Base-by-base conservation (phyloP, 768 basidiomycete genomes). In the Sarcomyxa edulis region DNA sequence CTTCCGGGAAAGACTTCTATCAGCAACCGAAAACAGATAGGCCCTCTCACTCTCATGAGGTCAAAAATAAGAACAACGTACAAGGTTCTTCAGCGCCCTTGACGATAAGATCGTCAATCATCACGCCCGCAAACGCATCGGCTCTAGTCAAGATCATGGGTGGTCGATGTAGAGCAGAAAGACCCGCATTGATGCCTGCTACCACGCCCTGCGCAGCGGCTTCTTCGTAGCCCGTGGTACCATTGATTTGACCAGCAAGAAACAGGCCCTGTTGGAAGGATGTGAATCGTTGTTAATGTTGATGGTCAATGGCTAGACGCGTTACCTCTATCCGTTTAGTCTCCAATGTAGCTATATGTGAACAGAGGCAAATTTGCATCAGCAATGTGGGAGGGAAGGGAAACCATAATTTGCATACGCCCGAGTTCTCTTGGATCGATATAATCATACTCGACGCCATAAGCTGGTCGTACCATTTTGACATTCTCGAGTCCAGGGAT, bases 161-260 rank as follows among this genome's bases (percentile, higher is more conserved):
- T 1, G 75, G 64, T 27, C 63, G 68, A 10, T 62, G 53, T 3
- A 67, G 64, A 6, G 87, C 80, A 0, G 77, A 63, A 2, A 91
- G 68, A 0, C 88, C 92, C 0, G 92, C 92, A 40, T 95, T 94
- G 35, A 88, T 80, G 2, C 92, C 91, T 1, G 91, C 92, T 0
- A 95, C 60, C n/a, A 78, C 65, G 7, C 92, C 92, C 55, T 94
- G 92, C 3, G 87, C 89, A 2, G 88, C 92, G 1, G 92, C 92
- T 62, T 95, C 92, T 55, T 95, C 92, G 54, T 95, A 95, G 4
- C 92, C 92, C 2, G 92, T 95, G 1, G 92, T 95, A 71, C 85
- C 85, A 48, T 93, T 94, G 50, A 94, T 94, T 57, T 94, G 90
- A 3, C 91, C 90, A 1, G 89, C 88, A 15, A 94, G 74, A 59